A percentile compares a stretch with the other conserved stretches of the same genome.
Conservation (phyloP, 1,139 yeast species). For the Blastobotrys apis region DNA sequence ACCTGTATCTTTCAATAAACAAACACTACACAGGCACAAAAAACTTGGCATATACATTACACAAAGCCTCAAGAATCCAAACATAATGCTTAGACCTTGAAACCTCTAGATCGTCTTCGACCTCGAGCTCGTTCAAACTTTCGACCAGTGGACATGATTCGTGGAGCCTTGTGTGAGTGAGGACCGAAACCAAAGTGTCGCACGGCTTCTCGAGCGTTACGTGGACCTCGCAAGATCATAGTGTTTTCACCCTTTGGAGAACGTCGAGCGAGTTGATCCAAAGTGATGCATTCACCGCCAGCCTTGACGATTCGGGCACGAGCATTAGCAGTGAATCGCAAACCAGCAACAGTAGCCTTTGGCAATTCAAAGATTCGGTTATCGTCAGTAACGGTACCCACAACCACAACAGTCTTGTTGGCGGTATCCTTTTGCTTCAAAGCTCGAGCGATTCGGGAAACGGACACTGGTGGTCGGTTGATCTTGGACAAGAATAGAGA, state of each 20-base stretch:
- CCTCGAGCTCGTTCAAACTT: conserved; percentile 99
- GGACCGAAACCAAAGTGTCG: conserved; percentile 99
- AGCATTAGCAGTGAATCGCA: conserved; percentile 99
- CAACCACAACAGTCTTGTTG: conserved; percentile 93
- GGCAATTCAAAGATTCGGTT: conserved; percentile 91
- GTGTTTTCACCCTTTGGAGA: conserved; percentile 99
- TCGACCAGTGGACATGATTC: conserved; percentile 95
- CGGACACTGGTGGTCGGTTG: conserved; percentile 99
- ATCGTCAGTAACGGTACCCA: conserved; percentile 99
- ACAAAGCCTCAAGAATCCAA: too few species aligned
- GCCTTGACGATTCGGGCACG: conserved; percentile 95
- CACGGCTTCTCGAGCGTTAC: conserved; percentile 98
- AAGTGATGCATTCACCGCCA: conserved; percentile 99
- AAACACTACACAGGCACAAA: not conserved
- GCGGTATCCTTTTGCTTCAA: conserved; percentile 79
- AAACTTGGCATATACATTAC: conserved; percentile 2
- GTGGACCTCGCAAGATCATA: conserved; percentile 96
- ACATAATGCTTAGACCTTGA: conserved; percentile 84
- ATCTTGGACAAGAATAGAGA: conserved; percentile 95
- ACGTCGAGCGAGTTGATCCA: conserved; percentile 98
- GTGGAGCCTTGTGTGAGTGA: conserved; percentile 99
- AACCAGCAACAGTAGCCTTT: conserved; percentile 97
- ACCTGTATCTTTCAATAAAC: not conserved
- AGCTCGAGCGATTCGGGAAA: conserved; percentile 85
- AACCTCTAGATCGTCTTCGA: conserved; percentile 98